Conservation (phyloP, 1,284 basidiomycete genomes). For the Meripilus lineatus region DNA sequence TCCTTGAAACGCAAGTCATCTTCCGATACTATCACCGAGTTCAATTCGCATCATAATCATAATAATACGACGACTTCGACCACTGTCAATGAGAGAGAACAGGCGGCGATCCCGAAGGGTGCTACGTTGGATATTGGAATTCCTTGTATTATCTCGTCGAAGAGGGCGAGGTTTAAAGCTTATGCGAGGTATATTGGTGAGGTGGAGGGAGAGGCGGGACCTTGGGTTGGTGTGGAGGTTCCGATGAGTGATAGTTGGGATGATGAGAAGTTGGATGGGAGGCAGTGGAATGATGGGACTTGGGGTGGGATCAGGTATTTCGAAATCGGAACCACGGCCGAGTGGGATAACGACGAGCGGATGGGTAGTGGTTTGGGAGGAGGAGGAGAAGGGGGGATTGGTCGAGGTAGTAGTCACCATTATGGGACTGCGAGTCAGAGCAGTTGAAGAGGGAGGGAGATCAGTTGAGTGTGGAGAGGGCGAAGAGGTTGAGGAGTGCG, state of each 20-base stretch:
- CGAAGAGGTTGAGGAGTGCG: slow-evolving; percentile 65
- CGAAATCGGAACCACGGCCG: slow-evolving; percentile 54
- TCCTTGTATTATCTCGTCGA: slow-evolving; percentile 85
- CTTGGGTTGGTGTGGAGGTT: slow-evolving; percentile 92
- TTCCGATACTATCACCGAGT: slow-evolving; percentile 33
- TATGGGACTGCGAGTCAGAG: slow-evolving; percentile 24
- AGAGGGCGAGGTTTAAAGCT: slow-evolving; percentile 80
- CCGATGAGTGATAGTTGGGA: slow-evolving; percentile 58
- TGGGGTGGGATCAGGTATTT: slow-evolving; percentile 81
- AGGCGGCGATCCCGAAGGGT: slow-evolving; percentile 42
- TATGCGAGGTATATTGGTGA: slow-evolving; percentile 86
- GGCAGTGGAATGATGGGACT: slow-evolving; percentile 81
- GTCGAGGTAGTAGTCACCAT: no score
- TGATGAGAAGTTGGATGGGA: slow-evolving; percentile 45
- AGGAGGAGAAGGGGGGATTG: slow-evolving; percentile 44
- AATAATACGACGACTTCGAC: background rate
- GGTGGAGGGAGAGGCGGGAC: slow-evolving; percentile 71
- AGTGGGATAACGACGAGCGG: slow-evolving; percentile 55
- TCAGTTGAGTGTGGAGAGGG: slow-evolving; percentile 50
- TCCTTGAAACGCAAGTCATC: slow-evolving; percentile 32
- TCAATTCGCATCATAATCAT: slow-evolving; percentile 8
- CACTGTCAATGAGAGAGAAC: slow-evolving; percentile 8
- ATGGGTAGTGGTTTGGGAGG: slow-evolving; percentile 29
- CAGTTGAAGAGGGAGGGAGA: slow-evolving; percentile 64
- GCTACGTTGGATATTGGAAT: slow-evolving; percentile 84